Percentiles rank a stretch among this genome's conserved stretches.
phyloP scores from a whole-genome alignment of 306 rosid genomes.

The Cicer cuneatum region DNA sequence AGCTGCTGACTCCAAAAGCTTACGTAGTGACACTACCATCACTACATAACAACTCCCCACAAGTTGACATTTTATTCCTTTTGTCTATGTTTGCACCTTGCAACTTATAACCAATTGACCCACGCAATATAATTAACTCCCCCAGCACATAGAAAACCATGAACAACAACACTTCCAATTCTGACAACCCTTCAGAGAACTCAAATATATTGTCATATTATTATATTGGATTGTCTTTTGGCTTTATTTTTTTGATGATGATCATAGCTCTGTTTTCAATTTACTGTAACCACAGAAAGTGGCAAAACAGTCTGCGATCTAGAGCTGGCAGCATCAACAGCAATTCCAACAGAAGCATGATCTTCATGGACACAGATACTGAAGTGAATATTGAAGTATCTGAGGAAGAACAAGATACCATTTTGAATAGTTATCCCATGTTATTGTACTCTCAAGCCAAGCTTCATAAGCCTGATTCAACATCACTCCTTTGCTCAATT shows the following conservation, averaged over 20 bases:
- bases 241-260: conserved; percentile 30
- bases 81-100: neutral
- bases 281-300: conserved; percentile 28
- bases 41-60: conserved; percentile 20
- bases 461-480: conserved; percentile 37
- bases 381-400: conserved; percentile 6
- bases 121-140: neutral
- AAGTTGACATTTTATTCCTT: conserved; percentile 31
- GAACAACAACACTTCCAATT: conserved; percentile 34
- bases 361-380: neutral
- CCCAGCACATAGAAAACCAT: conserved; percentile 18
- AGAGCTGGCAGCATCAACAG: neutral
- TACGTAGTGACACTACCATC: neutral
- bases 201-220: neutral
- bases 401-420: conserved; percentile 46
- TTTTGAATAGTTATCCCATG: conserved; percentile 43
- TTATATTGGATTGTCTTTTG: conserved; percentile 34
- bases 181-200: conserved; percentile 3
- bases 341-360: conserved; percentile 2
- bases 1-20: conserved; percentile 14
- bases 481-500: conserved; percentile 50
- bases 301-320: neutral
- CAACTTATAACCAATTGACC: neutral
- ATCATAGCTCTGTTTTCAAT: conserved; percentile 10
- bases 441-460: conserved; percentile 50